phyloP scores from a whole-genome alignment of 768 basidiomycete species.

The Tricholoma sp. region DNA sequence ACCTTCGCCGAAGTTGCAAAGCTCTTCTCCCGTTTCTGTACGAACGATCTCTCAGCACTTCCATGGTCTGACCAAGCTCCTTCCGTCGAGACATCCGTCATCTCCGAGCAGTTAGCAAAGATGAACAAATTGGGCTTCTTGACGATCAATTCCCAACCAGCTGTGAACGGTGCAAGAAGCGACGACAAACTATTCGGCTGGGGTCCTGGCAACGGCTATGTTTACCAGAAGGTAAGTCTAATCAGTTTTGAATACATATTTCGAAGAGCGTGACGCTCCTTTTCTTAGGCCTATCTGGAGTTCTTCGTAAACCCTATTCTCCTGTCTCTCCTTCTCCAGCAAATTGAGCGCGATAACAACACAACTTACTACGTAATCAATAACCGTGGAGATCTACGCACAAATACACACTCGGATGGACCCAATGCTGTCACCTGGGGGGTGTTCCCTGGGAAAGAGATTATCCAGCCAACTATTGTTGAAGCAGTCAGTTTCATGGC shows the following conservation, averaged over 20 bases:
- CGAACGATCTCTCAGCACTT: conserved; percentile 63
- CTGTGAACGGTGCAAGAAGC: conserved; percentile 84
- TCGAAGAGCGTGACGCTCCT: neutral
- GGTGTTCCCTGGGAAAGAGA: conserved; percentile 95
- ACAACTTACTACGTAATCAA: conserved; percentile 98
- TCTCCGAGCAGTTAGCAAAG: conserved; percentile 70
- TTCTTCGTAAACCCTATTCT: conserved; percentile 84
- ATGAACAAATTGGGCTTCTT: conserved; percentile 92
- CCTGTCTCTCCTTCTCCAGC: conserved; percentile 63
- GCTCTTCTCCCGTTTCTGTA: conserved; percentile 85
- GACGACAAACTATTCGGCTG: conserved; percentile 86
- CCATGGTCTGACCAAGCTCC: conserved; percentile 96
- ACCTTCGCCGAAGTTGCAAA: conserved; percentile 56
- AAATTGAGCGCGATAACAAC: conserved; percentile 81
- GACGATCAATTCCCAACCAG: conserved; percentile 96
- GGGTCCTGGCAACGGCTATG: conserved; percentile 91
- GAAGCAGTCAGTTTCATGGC: conserved; percentile 98
- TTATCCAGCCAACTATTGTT: conserved; percentile 93
- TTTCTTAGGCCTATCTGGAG: conserved; percentile 81
- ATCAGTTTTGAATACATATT: neutral
- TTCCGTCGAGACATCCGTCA: conserved; percentile 76
- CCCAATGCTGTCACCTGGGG: conserved; percentile 99
- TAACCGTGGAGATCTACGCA: conserved; percentile 88
- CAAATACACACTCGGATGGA: conserved; percentile 92
- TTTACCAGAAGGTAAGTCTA: conserved; percentile 81